Conservation (phyloP, 441 rosid genomes). For the Melastoma candidum region DNA sequence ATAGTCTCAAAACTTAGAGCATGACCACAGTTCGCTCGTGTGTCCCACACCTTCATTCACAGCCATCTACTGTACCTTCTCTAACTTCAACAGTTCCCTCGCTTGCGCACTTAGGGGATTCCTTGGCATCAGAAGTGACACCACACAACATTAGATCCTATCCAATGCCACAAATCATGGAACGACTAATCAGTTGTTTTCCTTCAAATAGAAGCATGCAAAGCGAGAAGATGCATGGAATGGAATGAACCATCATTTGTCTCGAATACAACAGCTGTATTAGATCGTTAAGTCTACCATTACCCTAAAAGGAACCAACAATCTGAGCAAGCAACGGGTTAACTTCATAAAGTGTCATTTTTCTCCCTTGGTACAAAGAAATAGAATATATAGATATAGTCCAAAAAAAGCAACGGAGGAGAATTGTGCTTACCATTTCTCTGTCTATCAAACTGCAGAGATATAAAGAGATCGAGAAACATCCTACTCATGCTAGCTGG, state of each 20-base stretch:
- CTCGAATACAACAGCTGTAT: too few relatives aligned
- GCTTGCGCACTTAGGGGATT: slow-evolving; percentile 17
- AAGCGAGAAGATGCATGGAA: too few relatives aligned
- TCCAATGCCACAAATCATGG: slow-evolving; percentile 11
- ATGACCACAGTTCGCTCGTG: slow-evolving; percentile 1
- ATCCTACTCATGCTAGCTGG: neutral
- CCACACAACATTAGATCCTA: slow-evolving; percentile 35
- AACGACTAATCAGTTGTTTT: neutral
- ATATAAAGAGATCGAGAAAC: slow-evolving; percentile 16
- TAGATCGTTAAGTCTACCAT: too few relatives aligned
- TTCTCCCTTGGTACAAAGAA: too few relatives aligned
- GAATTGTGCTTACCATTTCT: slow-evolving; percentile 61
- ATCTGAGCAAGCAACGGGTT: too few relatives aligned
- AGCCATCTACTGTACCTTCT: too few relatives aligned
- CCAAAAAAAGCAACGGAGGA: slow-evolving; percentile 10
- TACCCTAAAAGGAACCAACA: too few relatives aligned
- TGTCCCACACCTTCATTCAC: slow-evolving; percentile 27
- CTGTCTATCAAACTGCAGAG: slow-evolving; percentile 58
- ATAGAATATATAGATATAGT: too few relatives aligned
- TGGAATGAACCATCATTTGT: too few relatives aligned
- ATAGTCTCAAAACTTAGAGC: slow-evolving; percentile 10
- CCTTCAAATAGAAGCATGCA: too few relatives aligned
- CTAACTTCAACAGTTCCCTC: slow-evolving; percentile 10
- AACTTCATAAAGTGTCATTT: too few relatives aligned
- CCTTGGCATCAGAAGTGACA: slow-evolving; percentile 21